Conservation (phyloP, 2,329 filamentous ascomycete genomes). For the Ophiognomonia clavigignenti-juglandacearum region DNA sequence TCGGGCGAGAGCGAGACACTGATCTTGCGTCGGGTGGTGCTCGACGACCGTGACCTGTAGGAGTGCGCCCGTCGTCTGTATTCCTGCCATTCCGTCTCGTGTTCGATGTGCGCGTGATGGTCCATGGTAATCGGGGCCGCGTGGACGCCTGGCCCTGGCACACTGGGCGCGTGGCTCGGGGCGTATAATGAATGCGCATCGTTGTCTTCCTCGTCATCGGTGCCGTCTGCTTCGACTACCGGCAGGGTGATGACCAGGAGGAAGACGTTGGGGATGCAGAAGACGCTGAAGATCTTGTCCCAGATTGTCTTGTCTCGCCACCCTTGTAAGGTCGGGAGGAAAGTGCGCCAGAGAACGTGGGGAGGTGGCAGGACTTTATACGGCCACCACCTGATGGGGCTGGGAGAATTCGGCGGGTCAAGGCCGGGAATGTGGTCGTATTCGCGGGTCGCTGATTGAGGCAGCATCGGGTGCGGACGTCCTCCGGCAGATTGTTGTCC, state of each 20-base stretch:
- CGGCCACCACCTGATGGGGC: constrained; percentile 73
- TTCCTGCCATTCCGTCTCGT: constrained; percentile 55
- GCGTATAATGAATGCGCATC: constrained; percentile 25
- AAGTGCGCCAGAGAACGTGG: constrained; percentile 61
- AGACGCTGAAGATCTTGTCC: constrained; percentile 75
- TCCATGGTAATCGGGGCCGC: constrained; percentile 33
- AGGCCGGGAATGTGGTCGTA: constrained; percentile 34
- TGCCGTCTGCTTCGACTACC: constrained; percentile 71
- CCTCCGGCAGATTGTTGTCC: constrained; percentile 1
- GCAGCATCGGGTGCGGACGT: constrained; percentile 50
- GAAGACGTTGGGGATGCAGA: constrained; percentile 87
- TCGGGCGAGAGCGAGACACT: constrained; percentile 3
- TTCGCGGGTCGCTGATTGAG: constrained; percentile 31
- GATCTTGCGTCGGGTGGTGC: constrained; percentile 9
- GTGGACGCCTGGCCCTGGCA: constrained; percentile 25
- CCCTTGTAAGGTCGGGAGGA: constrained; percentile 82
- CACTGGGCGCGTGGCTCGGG: constrained; percentile 21
- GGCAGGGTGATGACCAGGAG: constrained; percentile 85
- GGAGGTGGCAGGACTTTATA: constrained; percentile 69
- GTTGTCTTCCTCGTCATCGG: constrained; percentile 41
- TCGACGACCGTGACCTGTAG: constrained; percentile 20
- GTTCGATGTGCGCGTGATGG: constrained; percentile 26
- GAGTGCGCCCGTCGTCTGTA: constrained; percentile 46
- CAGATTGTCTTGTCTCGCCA: constrained; percentile 81
- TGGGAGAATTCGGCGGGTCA: constrained; percentile 31